Evolutionary conservation across 371 early-diverging fungal species (phyloP).

Genomic region (Mortierella sp.): DNA sequence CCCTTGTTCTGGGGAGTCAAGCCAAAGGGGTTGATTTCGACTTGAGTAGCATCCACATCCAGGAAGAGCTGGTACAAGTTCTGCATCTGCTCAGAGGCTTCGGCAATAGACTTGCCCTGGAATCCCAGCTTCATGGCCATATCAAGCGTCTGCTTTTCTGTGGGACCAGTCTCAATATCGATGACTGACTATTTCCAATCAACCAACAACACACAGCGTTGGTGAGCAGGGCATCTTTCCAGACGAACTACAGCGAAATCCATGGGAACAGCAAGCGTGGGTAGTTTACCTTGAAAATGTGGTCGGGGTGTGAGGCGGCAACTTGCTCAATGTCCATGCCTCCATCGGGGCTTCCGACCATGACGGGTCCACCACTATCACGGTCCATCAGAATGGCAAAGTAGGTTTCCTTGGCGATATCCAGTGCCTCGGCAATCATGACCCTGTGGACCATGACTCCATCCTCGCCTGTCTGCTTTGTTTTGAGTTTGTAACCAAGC

Average conservation of each 20-base stretch:
- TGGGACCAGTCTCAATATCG: slow-evolving; percentile 55
- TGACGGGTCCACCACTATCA: slow-evolving; percentile 71
- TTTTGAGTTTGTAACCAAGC: slow-evolving; percentile 77
- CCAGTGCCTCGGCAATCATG: slow-evolving; percentile 72
- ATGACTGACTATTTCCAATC: slow-evolving; percentile 19
- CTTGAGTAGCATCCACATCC: slow-evolving; percentile 74
- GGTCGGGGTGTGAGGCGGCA: slow-evolving; percentile 69
- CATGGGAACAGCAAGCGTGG: background rate
- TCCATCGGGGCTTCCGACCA: slow-evolving; percentile 77
- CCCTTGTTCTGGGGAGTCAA: slow-evolving; percentile 66
- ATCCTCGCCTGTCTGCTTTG: slow-evolving; percentile 76
- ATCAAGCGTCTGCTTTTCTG: slow-evolving; percentile 46
- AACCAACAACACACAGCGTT: background rate
- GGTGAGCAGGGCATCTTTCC: too few relatives aligned
- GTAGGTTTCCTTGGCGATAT: slow-evolving; percentile 75
- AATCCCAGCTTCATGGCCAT: slow-evolving; percentile 71
- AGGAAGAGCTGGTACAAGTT: slow-evolving; percentile 75
- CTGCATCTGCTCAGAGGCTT: slow-evolving; percentile 72
- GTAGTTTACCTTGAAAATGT: slow-evolving; percentile 68
- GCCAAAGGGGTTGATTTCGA: slow-evolving; percentile 81
- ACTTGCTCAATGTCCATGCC: slow-evolving; percentile 80
- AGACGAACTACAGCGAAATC: background rate
- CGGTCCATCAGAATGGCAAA: slow-evolving; percentile 80
- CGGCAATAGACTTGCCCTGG: slow-evolving; percentile 62
- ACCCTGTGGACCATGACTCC: slow-evolving; percentile 66